These are phyloP conservation scores for Termitomyces sp. DNA, from an alignment of 768 basidiomycete species.

Conservation along the genomic window DNA sequence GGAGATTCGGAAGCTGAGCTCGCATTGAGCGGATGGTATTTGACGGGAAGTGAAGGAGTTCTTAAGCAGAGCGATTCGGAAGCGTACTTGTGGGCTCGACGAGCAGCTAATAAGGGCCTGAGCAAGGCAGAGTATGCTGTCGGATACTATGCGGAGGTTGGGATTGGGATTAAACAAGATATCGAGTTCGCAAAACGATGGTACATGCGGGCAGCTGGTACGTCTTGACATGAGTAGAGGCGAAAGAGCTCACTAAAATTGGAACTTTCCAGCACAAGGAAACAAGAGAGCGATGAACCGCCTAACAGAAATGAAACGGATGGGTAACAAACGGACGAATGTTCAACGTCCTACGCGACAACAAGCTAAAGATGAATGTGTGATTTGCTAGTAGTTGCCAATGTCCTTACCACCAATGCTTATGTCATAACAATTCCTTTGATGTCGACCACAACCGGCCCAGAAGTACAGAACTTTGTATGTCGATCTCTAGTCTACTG, in stretches of 20 bases:
- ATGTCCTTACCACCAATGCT: constrained; percentile 2
- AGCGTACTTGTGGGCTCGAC: constrained; percentile 97
- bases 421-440: constrained; percentile 10
- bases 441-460: constrained; percentile 12
- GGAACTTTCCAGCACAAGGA: constrained; percentile 70
- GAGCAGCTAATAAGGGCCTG: constrained; percentile 94
- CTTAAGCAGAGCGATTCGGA: constrained; percentile 97
- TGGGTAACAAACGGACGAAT: constrained; percentile 75
- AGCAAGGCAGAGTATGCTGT: constrained; percentile 99
- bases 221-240: constrained; percentile 23
- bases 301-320: constrained; percentile 91
- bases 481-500: neutral
- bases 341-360: constrained; percentile 86
- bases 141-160: constrained; percentile 96
- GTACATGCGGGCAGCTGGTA: constrained; percentile 99
- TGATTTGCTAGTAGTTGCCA: constrained; percentile 55
- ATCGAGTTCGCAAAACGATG: constrained; percentile 94
- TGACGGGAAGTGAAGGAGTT: constrained; percentile 93
- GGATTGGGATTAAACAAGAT: constrained; percentile 96
- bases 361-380: constrained; percentile 92
- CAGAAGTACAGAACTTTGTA: constrained; percentile 10
- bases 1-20: constrained; percentile 94
- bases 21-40: constrained; percentile 96
- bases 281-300: constrained; percentile 97
- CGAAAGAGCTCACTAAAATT: neutral